Evolutionary conservation across 306 rosid genomes (phyloP), one percentile per base, ranked within the genome.

Genomic region (Inga leiocalycina): DNA sequence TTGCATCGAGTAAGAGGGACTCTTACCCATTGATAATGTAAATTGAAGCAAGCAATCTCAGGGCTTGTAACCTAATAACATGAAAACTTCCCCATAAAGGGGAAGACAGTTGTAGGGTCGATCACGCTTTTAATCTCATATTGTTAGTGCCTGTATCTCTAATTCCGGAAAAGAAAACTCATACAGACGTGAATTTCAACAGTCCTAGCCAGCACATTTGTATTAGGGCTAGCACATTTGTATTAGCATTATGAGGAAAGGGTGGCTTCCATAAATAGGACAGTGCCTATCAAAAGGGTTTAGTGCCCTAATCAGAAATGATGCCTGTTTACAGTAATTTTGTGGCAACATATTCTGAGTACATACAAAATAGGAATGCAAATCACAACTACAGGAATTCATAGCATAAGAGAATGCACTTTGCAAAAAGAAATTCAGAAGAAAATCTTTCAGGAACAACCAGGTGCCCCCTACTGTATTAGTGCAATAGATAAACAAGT

Each of bases 381-480:
- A 56, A 20, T 59, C 8, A 76, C 0, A 77, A 48, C 69, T 16
- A 61, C 22, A 45, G 4, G 70, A 15, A 59, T 61, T 62, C 15
- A 35, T 35, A 65, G 20, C 46, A 48, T 19, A 65, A n/a, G 67
- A 79, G 20, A 75, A 75, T 66, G 71, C 78, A 56, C 52, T 48
- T 69, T 22, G 81, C 32, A 75, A 27, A 66, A 68, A 48, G 34
- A 70, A 59, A 44, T 27, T 75, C 49, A 70, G 8, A 6, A 62
- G 54, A 68, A 62, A 27, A 27, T 62, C 9, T 62, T 32, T 65
- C 4, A 65, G 71, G 43, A 15, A 32, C 20, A 65, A 32, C 16
- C 8, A 6, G 43, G 32, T 13, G 37, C 69, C 30, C 9, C 32
- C 43, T 67, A 8, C 6, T 51, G 74, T 68, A n/a, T 20, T 52